Evolutionary conservation across 805 yeast genomes (phyloP).

Genomic region (Metschnikowia noctiluminum): DNA sequence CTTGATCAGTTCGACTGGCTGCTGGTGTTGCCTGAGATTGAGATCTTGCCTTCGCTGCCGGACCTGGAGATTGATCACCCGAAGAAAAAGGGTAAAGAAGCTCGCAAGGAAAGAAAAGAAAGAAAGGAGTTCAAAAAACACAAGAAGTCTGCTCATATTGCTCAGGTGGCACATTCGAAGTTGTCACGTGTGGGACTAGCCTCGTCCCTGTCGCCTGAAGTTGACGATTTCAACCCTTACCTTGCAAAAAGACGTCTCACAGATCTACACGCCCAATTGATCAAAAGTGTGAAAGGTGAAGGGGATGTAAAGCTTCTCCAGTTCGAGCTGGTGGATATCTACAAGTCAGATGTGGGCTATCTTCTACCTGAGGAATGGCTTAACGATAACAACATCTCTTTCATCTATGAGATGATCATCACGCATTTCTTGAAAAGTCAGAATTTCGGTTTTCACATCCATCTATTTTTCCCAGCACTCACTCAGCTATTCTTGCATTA

Average conservation of each 20-base stretch:
- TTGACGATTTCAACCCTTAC: slow-evolving; percentile 6
- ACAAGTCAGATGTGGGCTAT: slow-evolving; percentile 55
- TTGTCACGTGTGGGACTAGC: background rate
- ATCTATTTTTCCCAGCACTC: slow-evolving; percentile 54
- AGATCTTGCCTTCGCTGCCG: background rate
- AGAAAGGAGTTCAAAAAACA: slow-evolving; percentile 1
- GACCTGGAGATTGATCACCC: background rate
- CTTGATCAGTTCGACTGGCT: slow-evolving; percentile 15
- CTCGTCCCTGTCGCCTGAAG: background rate
- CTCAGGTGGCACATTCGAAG: slow-evolving; percentile 2
- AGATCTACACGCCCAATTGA: slow-evolving; percentile 3
- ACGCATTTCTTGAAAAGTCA: slow-evolving; percentile 21
- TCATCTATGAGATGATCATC: slow-evolving; percentile 51
- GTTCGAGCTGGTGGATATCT: slow-evolving; percentile 55
- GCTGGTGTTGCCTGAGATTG: slow-evolving; percentile 7
- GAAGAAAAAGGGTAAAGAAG: slow-evolving; percentile 4
- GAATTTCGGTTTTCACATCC: slow-evolving; percentile 24
- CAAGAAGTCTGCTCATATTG: background rate
- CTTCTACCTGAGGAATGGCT: slow-evolving; percentile 68
- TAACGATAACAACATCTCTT: slow-evolving; percentile 64
- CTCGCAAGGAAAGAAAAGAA: slow-evolving; percentile 11
- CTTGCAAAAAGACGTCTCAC: slow-evolving; percentile 8
- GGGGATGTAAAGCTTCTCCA: slow-evolving; percentile 38
- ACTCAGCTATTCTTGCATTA: slow-evolving; percentile 56
- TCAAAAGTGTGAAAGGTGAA: slow-evolving; percentile 9